A percentile compares a stretch with the other conserved stretches of the same genome.
phyloP scores from a whole-genome alignment of 192 early-diverging fungal species.

The Lobosporangium transversale region DNA sequence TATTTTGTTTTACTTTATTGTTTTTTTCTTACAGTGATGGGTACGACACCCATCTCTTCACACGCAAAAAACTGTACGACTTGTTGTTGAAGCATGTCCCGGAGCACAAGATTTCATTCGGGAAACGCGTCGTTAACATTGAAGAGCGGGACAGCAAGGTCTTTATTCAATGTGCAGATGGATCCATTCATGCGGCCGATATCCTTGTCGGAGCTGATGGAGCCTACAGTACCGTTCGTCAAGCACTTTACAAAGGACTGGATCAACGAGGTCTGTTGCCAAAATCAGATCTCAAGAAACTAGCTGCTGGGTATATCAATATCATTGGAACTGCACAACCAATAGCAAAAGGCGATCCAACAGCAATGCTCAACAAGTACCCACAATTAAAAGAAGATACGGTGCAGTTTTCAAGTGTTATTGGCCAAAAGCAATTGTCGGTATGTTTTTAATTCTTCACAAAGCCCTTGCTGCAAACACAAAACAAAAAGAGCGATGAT shows the following conservation, averaged over 20 bases:
- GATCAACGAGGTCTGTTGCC: conserved; percentile 5
- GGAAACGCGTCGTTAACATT: conserved; percentile 10
- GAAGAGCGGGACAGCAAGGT: conserved; percentile 20
- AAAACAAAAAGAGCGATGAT: too few species aligned
- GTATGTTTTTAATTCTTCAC: background rate
- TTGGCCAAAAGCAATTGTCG: background rate
- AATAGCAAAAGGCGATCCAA: too few species aligned
- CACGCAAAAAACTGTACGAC: conserved; percentile 12
- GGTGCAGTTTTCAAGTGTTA: background rate
- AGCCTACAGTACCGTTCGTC: conserved; percentile 25
- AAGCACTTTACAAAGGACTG: conserved; percentile 8
- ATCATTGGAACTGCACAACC: conserved; percentile 8
- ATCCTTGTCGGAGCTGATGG: conserved; percentile 42
- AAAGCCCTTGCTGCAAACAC: too few species aligned
- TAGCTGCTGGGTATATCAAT: conserved; percentile 1
- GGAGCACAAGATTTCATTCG: conserved; percentile 6
- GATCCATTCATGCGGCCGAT: conserved; percentile 12
- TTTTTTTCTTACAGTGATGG: conserved; percentile 1
- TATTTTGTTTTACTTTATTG: background rate
- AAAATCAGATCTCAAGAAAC: background rate
- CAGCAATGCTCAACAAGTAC: too few species aligned
- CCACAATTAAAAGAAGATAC: background rate
- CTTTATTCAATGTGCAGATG: conserved; percentile 16
- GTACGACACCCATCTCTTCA: conserved; percentile 12
- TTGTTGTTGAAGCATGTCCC: conserved; percentile 9